Percentiles rank a stretch among this genome's conserved stretches.
phyloP scores from a whole-genome alignment of 352 stramenopile genomes.

The Phytophthora niederhauseri region DNA sequence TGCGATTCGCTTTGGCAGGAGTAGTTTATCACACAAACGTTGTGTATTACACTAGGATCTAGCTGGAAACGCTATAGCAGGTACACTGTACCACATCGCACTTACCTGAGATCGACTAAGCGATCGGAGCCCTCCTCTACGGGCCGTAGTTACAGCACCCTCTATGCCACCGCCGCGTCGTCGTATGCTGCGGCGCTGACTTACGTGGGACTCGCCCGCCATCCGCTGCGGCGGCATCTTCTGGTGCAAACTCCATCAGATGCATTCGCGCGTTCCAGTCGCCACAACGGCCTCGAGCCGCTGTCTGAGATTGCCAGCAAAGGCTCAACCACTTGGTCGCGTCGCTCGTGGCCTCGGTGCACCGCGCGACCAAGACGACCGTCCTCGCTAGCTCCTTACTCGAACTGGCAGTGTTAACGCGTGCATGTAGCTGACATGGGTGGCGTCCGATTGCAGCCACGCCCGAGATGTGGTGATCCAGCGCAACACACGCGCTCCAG shows the following conservation, averaged over 20 bases:
- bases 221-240: slow-evolving; percentile 22
- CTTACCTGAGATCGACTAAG: slow-evolving; percentile 6
- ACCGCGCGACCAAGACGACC: neutral
- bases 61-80: neutral
- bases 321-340: slow-evolving; percentile 10
- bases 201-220: slow-evolving; percentile 17
- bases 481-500: neutral
- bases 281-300: neutral
- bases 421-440: neutral
- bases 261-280: neutral
- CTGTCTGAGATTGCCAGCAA: slow-evolving; percentile 5
- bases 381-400: neutral
- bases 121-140: slow-evolving; percentile 13
- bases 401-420: neutral
- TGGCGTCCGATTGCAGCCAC: neutral
- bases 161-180: slow-evolving; percentile 3
- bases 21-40: neutral
- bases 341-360: slow-evolving; percentile 13
- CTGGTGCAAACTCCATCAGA: slow-evolving; percentile 25
- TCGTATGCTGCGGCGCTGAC: slow-evolving; percentile 16
- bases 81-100: neutral
- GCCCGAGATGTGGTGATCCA: neutral
- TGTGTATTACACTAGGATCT: too few species aligned
- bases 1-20: slow-evolving; percentile 10
- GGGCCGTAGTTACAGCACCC: slow-evolving; percentile 1